Evolutionary conservation across 352 stramenopile species (phyloP).

Genomic region (Phytopythium montanum): DNA sequence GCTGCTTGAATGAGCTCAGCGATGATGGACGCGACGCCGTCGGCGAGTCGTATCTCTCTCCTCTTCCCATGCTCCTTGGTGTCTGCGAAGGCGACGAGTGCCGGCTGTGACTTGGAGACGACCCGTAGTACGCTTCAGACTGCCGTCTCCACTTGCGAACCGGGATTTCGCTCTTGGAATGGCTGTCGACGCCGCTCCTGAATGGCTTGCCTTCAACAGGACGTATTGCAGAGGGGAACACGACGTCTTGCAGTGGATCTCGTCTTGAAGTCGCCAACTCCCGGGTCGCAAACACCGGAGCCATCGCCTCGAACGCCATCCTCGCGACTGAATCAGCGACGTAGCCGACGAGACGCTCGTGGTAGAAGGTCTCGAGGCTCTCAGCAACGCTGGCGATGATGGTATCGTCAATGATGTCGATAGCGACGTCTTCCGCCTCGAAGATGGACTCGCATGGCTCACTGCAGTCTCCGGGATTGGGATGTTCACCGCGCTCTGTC

Average conservation of each 20-base stretch:
- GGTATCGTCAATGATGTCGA: conserved; percentile 23
- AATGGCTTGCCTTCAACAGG: not conserved
- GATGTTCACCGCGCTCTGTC: not conserved
- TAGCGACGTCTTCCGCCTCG: conserved; percentile 8
- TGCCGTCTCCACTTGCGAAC: not conserved
- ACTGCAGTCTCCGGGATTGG: not conserved
- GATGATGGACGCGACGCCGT: not conserved
- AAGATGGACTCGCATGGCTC: not conserved
- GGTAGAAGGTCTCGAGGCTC: conserved; percentile 25
- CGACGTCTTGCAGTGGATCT: not conserved
- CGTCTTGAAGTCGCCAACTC: not conserved
- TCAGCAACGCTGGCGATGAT: conserved; percentile 10
- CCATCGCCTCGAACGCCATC: conserved; percentile 18
- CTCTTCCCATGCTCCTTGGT: not conserved
- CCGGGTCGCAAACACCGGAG: conserved; percentile 3
- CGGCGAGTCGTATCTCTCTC: not conserved
- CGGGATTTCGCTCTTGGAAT: conserved; percentile 1
- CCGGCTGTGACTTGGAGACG: not conserved
- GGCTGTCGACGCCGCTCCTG: not conserved
- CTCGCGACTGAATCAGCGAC: conserved; percentile 12
- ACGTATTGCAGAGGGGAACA: too few species aligned
- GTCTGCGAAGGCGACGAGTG: conserved; percentile 1
- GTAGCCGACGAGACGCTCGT: conserved; percentile 22
- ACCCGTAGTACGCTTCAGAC: conserved; percentile 5
- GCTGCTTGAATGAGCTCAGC: conserved; percentile 6